Evolutionary conservation across 2,329 filamentous ascomycete genomes (phyloP), one percentile per base, ranked within the genome.

Genomic region (Incumbomyces delicatus): DNA sequence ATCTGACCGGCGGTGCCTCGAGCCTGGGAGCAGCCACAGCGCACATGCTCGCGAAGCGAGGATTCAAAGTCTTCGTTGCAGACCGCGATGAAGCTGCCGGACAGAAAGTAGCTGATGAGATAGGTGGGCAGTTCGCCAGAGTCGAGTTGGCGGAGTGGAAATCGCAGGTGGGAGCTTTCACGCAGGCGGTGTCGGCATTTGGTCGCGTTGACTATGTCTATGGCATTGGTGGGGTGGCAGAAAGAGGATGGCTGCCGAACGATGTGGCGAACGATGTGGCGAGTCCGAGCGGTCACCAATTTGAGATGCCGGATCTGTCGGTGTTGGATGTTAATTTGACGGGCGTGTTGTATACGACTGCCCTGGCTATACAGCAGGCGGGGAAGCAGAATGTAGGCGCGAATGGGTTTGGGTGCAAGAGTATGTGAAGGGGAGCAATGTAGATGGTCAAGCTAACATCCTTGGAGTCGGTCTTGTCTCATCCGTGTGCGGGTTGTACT

Each of bases 281-380:
- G 14, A 33, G 38, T 11, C 46, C 44, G 1, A 47, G 50, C 1
- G 41, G 13, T 3, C 27, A 32, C n/a, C 32, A 29, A 17, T 70
- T 68, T 35, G 55, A 55, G 11, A 65, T 64, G 50, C 68, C 69
- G 3, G 57, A 71, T 53, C 47, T 71, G 35, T 52, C 40, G 2
- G 60, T 63, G 1, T 34, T 71, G 14, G 66, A 70, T 22, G 56
- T 70, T 2, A 63, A 70, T 53, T 47, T 70, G 39, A 67, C 60
- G 13, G 69, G 67, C 1, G 59, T 69, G n/a, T 42, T 71, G 41
- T 69, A 67, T 46, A 71, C 67, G 0, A 53, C 63, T 6, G 61
- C 61, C 0, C 56, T 71, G 18, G 67, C 66, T 3, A 54, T 70
- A 2, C 68, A 71, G 61, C 68, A 71, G 48, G 68, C 70, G 54